phyloP scores from a whole-genome alignment of 2,329 filamentous ascomycete species.

The Hypoxylon sp. region DNA sequence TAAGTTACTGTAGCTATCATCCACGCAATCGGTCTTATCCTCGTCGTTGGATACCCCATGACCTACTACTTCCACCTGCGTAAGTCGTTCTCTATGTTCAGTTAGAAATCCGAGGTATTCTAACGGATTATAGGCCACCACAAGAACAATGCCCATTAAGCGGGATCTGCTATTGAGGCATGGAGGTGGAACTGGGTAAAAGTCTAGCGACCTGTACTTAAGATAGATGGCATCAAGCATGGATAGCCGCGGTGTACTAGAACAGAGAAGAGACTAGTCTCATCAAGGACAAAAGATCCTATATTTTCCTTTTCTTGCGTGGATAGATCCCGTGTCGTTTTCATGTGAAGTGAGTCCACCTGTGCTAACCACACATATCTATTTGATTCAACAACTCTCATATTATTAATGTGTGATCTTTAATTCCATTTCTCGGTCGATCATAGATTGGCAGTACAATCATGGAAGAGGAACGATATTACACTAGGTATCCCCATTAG shows the following conservation, averaged over 20 bases:
- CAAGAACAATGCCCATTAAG: conserved; percentile 99
- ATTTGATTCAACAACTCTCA: neutral
- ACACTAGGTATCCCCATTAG: too few relatives aligned
- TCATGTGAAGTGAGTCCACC: neutral
- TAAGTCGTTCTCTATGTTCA: conserved; percentile 65
- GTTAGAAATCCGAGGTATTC: conserved; percentile 1
- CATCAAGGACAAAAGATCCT: conserved; percentile 20
- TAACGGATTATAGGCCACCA: conserved; percentile 80
- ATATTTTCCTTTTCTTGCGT: conserved; percentile 18
- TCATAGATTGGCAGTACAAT: too few relatives aligned
- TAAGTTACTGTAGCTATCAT: conserved; percentile 75
- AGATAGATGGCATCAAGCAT: conserved; percentile 41
- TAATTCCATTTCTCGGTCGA: too few relatives aligned
- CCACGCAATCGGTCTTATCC: conserved; percentile 82
- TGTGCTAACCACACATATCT: neutral
- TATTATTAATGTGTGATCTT: too few relatives aligned
- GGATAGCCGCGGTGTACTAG: conserved; percentile 47
- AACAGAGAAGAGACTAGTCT: conserved; percentile 41
- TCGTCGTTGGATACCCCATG: conserved; percentile 90
- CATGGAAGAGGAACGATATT: too few relatives aligned
- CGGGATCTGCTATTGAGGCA: conserved; percentile 23
- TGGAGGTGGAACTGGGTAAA: conserved; percentile 26
- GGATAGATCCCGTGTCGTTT: neutral
- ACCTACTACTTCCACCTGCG: conserved; percentile 99
- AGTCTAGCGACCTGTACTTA: conserved; percentile 47